These are phyloP conservation scores for Fistulinella prunicolor DNA, from an alignment of 768 basidiomycete species.

Conservation along the genomic window DNA sequence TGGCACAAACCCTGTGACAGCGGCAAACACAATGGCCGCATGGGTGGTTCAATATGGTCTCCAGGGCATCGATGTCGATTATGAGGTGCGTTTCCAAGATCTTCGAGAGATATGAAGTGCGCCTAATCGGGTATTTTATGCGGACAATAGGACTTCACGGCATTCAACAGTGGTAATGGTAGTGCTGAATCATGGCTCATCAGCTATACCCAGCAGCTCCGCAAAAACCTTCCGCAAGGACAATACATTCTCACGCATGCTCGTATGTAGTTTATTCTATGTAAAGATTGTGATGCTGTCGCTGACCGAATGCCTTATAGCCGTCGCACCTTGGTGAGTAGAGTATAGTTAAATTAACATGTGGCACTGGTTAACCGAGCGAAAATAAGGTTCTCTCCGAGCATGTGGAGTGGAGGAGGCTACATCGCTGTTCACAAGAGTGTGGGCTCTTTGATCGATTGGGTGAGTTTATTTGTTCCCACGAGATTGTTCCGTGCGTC, in stretches of 20 bases:
- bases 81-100: conserved; percentile 33
- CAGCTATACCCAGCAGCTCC: conserved; percentile 31
- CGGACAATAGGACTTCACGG: conserved; percentile 28
- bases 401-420: conserved; percentile 26
- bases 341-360: not conserved
- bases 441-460: conserved; percentile 45
- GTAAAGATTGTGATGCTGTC: not conserved
- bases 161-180: conserved; percentile 35
- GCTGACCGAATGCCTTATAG: conserved; percentile 6
- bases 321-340: conserved; percentile 19
- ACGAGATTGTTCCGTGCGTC: not conserved
- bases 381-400: conserved; percentile 18
- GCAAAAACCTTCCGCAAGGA: conserved; percentile 30
- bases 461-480: conserved; percentile 28
- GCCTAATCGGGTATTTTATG: not conserved
- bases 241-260: conserved; percentile 35
- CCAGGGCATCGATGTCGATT: conserved; percentile 55
- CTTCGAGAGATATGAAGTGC: not conserved
- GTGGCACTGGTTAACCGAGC: not conserved
- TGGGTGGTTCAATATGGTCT: conserved; percentile 47
- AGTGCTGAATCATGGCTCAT: conserved; percentile 36
- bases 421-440: conserved; percentile 35
- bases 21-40: conserved; percentile 42
- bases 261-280: conserved; percentile 20
- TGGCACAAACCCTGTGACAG: conserved; percentile 36